Evolutionary conservation across 2,329 filamentous ascomycete species (phyloP).

Genomic region (Plenodomus tracheiphilus): DNA sequence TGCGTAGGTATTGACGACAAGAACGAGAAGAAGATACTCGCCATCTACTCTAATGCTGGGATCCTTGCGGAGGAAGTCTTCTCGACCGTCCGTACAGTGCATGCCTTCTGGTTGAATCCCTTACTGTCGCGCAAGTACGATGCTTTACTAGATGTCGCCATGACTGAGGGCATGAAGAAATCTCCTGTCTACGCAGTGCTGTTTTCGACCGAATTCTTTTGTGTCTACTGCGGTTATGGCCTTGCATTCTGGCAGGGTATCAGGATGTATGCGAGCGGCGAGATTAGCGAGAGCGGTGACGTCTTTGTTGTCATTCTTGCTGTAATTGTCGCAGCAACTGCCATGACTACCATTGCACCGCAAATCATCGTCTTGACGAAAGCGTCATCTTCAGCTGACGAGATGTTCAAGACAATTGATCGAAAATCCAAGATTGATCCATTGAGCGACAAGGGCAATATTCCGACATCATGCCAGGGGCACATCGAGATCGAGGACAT

Average conservation of each 20-base stretch:
- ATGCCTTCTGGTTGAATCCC: slow-evolving; percentile 51
- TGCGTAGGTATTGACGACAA: slow-evolving; percentile 43
- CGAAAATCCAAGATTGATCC: slow-evolving; percentile 77
- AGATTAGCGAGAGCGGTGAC: slow-evolving; percentile 52
- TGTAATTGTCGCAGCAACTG: slow-evolving; percentile 54
- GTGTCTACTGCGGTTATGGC: slow-evolving; percentile 51
- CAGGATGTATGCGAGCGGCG: slow-evolving; percentile 59
- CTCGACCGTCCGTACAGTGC: slow-evolving; percentile 54
- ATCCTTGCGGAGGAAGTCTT: slow-evolving; percentile 56
- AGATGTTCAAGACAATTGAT: slow-evolving; percentile 64
- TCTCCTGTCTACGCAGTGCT: slow-evolving; percentile 48
- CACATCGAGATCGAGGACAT: slow-evolving; percentile 77
- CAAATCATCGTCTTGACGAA: slow-evolving; percentile 73
- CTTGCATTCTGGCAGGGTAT: slow-evolving; percentile 53
- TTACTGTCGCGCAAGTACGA: slow-evolving; percentile 52
- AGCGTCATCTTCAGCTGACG: slow-evolving; percentile 38
- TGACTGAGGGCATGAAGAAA: slow-evolving; percentile 51
- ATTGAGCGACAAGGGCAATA: slow-evolving; percentile 24
- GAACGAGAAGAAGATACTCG: slow-evolving; percentile 42
- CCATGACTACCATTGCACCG: slow-evolving; percentile 83
- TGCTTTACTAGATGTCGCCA: slow-evolving; percentile 47
- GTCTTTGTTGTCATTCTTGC: slow-evolving; percentile 39
- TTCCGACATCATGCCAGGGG: slow-evolving; percentile 27
- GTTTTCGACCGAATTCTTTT: slow-evolving; percentile 50
- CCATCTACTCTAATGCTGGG: slow-evolving; percentile 50